Conservation (phyloP, 495 filamentous ascomycete genomes). For the Cercophora newfieldiana region DNA sequence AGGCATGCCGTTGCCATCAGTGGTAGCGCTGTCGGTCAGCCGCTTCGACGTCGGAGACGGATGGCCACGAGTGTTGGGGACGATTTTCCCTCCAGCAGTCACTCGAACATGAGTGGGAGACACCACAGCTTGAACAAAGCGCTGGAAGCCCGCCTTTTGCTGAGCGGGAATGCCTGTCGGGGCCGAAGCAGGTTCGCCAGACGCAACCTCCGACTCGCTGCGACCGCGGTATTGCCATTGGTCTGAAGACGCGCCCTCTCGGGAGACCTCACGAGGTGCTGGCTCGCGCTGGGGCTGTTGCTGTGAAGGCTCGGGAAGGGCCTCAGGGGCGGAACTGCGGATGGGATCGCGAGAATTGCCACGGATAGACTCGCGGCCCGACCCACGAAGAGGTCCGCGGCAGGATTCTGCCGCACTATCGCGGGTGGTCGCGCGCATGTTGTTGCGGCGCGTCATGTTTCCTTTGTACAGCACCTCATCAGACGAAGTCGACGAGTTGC, state of each 20-base stretch:
- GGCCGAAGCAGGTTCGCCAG: conserved; percentile 45
- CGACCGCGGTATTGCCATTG: conserved; percentile 49
- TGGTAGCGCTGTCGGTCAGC: conserved; percentile 32
- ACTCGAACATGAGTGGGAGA: conserved; percentile 57
- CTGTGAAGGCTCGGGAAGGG: neutral
- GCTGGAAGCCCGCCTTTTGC: conserved; percentile 54
- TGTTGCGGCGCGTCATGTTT: conserved; percentile 27
- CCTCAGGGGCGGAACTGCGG: too few relatives aligned
- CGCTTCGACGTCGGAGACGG: conserved; percentile 47
- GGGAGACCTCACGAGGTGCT: neutral
- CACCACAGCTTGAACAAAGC: conserved; percentile 56
- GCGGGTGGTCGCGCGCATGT: conserved; percentile 6
- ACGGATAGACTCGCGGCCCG: conserved; percentile 14
- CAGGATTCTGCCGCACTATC: conserved; percentile 2
- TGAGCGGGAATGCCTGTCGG: conserved; percentile 48
- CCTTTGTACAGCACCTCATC: conserved; percentile 35
- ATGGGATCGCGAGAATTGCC: neutral
- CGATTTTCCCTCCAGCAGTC: conserved; percentile 57
- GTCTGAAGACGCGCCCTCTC: neutral
- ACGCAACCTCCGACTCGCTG: conserved; percentile 35
- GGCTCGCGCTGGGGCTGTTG: neutral
- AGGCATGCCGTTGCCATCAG: conserved; percentile 16
- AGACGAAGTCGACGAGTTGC: conserved; percentile 30
- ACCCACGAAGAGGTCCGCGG: conserved; percentile 1
- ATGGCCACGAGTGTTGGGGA: conserved; percentile 54